Evolutionary conservation across 1,139 yeast genomes (phyloP).

Genomic region (Candida freyschussii): DNA sequence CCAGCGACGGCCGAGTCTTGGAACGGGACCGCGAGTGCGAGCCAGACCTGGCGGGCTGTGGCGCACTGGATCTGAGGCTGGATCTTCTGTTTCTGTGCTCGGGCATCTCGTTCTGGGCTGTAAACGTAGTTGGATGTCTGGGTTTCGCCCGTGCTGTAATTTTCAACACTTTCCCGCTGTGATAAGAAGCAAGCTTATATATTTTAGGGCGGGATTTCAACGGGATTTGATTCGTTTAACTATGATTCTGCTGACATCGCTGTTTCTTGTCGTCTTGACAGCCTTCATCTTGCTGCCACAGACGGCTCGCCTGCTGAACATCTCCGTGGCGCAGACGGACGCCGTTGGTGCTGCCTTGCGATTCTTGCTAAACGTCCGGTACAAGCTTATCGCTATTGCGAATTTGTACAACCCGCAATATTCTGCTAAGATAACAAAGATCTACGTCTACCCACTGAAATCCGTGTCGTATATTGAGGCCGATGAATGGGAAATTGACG

Average conservation of each 20-base stretch:
- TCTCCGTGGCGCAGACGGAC: conserved; percentile 6
- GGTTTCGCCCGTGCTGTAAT: too few species aligned
- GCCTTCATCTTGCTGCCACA: conserved; percentile 6
- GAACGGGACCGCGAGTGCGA: conserved; percentile 13
- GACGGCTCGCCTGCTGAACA: background rate
- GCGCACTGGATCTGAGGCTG: conserved; percentile 3
- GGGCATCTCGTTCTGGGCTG: conserved; percentile 26
- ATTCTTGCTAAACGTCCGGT: conserved; percentile 6
- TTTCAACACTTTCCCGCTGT: too few species aligned
- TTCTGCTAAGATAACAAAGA: conserved; percentile 25
- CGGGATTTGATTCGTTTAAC: too few species aligned
- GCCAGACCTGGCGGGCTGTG: too few species aligned
- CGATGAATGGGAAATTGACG: conserved; percentile 31
- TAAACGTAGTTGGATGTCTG: too few species aligned
- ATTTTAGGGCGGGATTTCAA: too few species aligned
- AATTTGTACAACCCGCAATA: conserved; percentile 4
- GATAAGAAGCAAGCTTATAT: too few species aligned
- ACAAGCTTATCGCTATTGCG: conserved; percentile 5
- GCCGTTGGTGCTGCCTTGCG: conserved; percentile 4
- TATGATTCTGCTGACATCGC: conserved; percentile 1
- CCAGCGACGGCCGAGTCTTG: conserved; percentile 10
- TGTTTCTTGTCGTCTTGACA: conserved; percentile 2
- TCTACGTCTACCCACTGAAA: conserved; percentile 38
- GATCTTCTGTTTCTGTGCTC: background rate
- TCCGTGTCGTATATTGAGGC: conserved; percentile 35